Percentiles rank a stretch among this genome's conserved stretches.
These are phyloP conservation scores for Cryphonectria carpinicola DNA, from an alignment of 2,329 filamentous ascomycete species.

Conservation along the genomic window DNA sequence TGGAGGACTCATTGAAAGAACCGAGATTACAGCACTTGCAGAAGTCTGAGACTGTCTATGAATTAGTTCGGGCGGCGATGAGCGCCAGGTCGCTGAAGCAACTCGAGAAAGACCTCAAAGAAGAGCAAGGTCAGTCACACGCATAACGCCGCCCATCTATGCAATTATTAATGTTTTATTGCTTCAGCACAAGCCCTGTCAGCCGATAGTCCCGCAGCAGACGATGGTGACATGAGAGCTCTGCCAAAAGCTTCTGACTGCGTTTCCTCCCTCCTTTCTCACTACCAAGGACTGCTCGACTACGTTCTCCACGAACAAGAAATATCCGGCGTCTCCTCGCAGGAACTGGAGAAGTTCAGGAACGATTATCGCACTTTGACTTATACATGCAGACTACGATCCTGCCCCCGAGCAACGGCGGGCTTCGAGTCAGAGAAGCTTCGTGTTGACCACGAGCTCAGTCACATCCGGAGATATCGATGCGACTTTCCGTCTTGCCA, in stretches of 20 bases:
- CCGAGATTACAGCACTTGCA: not conserved
- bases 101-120: not conserved
- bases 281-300: constrained; percentile 23
- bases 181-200: not conserved
- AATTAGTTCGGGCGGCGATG: not conserved
- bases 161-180: not conserved
- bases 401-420: constrained; percentile 27
- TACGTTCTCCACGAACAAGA: constrained; percentile 20
- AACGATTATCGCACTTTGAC: constrained; percentile 22
- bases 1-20: not conserved
- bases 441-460: constrained; percentile 27
- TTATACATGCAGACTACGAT: constrained; percentile 29
- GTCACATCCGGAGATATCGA: constrained; percentile 22
- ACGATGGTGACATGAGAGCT: not conserved
- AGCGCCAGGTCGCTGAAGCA: not conserved
- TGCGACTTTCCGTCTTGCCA: constrained; percentile 1
- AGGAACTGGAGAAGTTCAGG: constrained; percentile 31
- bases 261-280: constrained; percentile 6
- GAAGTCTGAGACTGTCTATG: not conserved
- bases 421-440: constrained; percentile 31
- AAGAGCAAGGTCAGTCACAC: not conserved
- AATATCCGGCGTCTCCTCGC: constrained; percentile 11
- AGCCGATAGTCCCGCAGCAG: no score
- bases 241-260: not conserved
- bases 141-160: not conserved